Conservation (phyloP, 2,329 filamentous ascomycete species). For the Dactylellina haptotyla region DNA sequence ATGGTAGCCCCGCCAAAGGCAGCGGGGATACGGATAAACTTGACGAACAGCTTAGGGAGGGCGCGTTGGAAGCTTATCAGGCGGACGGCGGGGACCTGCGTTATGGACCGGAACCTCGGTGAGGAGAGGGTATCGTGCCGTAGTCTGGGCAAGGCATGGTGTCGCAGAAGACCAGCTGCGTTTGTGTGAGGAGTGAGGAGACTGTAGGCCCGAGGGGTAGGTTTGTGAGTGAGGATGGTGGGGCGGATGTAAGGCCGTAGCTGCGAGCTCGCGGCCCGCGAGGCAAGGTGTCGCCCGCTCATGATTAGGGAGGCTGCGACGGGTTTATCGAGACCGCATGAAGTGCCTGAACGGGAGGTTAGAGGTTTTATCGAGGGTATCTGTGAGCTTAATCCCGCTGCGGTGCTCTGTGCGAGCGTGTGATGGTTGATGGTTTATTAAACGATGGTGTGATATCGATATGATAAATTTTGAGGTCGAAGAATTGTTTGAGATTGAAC, state of each 20-base stretch:
- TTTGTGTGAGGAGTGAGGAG: slow-evolving; percentile 34
- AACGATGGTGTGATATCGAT: slow-evolving; percentile 20
- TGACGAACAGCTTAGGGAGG: slow-evolving; percentile 87
- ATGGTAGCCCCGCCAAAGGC: slow-evolving; percentile 90
- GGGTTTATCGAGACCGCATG: slow-evolving; percentile 47
- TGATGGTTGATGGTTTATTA: not conserved
- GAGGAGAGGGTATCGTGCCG: slow-evolving; percentile 41
- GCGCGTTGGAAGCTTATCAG: slow-evolving; percentile 74
- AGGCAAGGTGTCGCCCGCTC: slow-evolving; percentile 79
- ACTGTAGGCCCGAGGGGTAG: slow-evolving; percentile 26
- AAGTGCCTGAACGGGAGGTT: slow-evolving; percentile 4
- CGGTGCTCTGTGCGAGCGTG: not conserved
- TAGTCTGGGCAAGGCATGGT: slow-evolving; percentile 29
- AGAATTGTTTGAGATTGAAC: not conserved
- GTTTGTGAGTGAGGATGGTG: slow-evolving; percentile 11
- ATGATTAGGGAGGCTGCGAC: slow-evolving; percentile 63
- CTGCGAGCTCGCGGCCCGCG: slow-evolving; percentile 63
- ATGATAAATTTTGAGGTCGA: slow-evolving; percentile 21
- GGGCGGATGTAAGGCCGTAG: slow-evolving; percentile 30
- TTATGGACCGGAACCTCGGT: slow-evolving; percentile 52
- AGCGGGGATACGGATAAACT: slow-evolving; percentile 86
- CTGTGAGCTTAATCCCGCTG: not conserved
- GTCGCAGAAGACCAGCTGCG: slow-evolving; percentile 43
- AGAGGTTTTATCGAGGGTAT: slow-evolving; percentile 3
- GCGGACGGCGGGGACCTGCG: slow-evolving; percentile 68